Percentiles rank a stretch among this genome's conserved stretches.
Evolutionary conservation across 2,329 filamentous ascomycete genomes (phyloP).

Genomic region (Seiridium unicorne): DNA sequence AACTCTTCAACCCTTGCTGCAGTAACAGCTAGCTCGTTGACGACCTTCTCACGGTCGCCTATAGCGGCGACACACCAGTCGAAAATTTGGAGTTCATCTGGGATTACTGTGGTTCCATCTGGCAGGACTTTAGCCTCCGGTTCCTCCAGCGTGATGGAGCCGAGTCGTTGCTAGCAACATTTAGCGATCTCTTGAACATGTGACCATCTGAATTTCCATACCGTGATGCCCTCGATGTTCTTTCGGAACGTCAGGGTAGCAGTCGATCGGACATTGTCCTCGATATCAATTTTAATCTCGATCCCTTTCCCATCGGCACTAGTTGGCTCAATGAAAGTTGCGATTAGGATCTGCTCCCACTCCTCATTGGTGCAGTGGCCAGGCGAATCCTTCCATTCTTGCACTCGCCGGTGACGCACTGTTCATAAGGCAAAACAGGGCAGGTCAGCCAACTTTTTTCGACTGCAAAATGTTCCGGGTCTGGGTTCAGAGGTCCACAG

Average conservation of each 20-base stretch:
- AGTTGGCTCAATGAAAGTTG: conserved; percentile 51
- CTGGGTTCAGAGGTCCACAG: conserved; percentile 7
- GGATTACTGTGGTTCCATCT: conserved; percentile 47
- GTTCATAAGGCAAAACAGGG: conserved; percentile 15
- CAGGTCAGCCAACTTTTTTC: conserved; percentile 7
- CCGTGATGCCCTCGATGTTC: conserved; percentile 67
- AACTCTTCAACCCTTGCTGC: conserved; percentile 44
- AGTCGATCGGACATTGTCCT: conserved; percentile 36
- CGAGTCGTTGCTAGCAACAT: conserved; percentile 63
- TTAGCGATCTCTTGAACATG: background rate
- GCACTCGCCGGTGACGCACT: conserved; percentile 58
- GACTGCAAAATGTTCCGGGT: background rate
- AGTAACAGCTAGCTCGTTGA: conserved; percentile 40
- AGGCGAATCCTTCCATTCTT: conserved; percentile 51
- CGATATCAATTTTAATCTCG: conserved; percentile 58
- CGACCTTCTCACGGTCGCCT: conserved; percentile 42
- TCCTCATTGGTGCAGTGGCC: conserved; percentile 58
- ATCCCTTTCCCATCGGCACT: conserved; percentile 45
- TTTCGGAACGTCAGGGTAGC: conserved; percentile 62
- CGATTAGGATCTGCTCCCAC: conserved; percentile 62
- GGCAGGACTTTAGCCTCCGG: conserved; percentile 42
- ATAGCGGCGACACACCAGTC: conserved; percentile 67
- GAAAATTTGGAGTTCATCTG: conserved; percentile 57
- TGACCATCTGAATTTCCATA: conserved; percentile 32
- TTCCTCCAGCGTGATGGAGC: conserved; percentile 56